Conservation (phyloP, 108 stramenopile genomes). For the Epithemia pelagica region DNA sequence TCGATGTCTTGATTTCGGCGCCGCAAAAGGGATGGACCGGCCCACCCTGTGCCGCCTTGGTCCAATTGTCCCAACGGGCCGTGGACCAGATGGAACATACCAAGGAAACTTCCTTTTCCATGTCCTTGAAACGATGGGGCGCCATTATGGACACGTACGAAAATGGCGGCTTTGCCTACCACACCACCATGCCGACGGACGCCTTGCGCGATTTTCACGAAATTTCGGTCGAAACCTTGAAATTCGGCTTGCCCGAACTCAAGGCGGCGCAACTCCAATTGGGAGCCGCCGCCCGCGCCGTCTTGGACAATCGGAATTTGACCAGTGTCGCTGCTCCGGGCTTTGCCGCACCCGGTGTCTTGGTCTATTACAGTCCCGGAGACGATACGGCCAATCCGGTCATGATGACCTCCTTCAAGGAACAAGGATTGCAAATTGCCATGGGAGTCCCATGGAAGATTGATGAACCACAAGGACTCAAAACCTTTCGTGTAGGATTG, state of each 20-base stretch:
- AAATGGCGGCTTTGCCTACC: conserved; percentile 86
- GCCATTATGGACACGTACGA: conserved; percentile 85
- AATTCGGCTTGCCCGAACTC: conserved; percentile 76
- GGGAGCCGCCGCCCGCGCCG: conserved; percentile 55
- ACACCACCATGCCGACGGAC: conserved; percentile 93
- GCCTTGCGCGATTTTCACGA: conserved; percentile 83
- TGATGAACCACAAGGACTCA: conserved; percentile 83
- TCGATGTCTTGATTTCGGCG: conserved; percentile 85
- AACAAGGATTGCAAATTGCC: conserved; percentile 85
- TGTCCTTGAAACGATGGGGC: conserved; percentile 80
- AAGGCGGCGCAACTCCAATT: conserved; percentile 68
- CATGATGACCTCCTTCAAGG: conserved; percentile 87
- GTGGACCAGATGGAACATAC: conserved; percentile 39
- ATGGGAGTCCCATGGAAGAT: conserved; percentile 91
- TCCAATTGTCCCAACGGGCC: conserved; percentile 76
- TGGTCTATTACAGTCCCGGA: conserved; percentile 79
- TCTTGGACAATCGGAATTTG: conserved; percentile 61
- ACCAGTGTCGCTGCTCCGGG: conserved; percentile 81
- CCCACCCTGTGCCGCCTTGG: conserved; percentile 81
- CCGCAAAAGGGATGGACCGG: conserved; percentile 96
- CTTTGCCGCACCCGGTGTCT: conserved; percentile 84
- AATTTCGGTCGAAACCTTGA: conserved; percentile 77
- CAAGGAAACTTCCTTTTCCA: conserved; percentile 77
- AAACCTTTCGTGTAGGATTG: conserved; percentile 87
- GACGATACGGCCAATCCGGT: conserved; percentile 65